Percentiles rank a stretch among this genome's conserved stretches.
Conservation (phyloP, 495 filamentous ascomycete genomes). For the Xylaria intraflava region DNA sequence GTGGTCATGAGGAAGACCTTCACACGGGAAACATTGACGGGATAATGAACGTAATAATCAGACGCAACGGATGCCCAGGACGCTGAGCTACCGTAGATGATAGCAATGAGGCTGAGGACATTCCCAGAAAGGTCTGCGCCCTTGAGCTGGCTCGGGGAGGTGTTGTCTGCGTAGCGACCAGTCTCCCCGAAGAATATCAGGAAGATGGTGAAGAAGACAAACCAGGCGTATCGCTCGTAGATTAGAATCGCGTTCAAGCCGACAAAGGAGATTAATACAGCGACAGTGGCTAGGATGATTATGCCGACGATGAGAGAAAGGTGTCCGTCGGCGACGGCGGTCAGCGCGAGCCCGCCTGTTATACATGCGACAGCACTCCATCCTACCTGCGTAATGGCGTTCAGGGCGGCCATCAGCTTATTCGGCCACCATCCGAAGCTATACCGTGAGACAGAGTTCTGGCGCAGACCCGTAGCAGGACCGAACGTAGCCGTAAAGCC, state of each 20-base stretch:
- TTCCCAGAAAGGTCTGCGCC: constrained; percentile 38
- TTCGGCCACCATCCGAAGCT: constrained; percentile 51
- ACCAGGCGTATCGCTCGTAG: constrained; percentile 40
- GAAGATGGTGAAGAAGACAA: constrained; percentile 51
- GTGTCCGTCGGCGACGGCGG: constrained; percentile 42
- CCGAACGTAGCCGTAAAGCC: constrained; percentile 48
- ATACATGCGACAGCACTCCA: constrained; percentile 43
- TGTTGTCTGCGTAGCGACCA: constrained; percentile 41
- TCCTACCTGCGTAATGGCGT: constrained; percentile 44
- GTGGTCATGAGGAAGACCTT: constrained; percentile 49
- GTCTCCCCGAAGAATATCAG: constrained; percentile 51
- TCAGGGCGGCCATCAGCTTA: constrained; percentile 45
- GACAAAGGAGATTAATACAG: constrained; percentile 39
- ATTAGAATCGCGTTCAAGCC: constrained; percentile 40
- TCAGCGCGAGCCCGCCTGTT: constrained; percentile 44
- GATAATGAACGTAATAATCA: constrained; percentile 60
- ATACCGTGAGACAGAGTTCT: constrained; percentile 49
- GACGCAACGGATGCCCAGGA: constrained; percentile 55
- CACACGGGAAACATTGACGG: constrained; percentile 40
- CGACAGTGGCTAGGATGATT: constrained; percentile 38
- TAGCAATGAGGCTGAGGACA: constrained; percentile 46
- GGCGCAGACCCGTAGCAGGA: constrained; percentile 45
- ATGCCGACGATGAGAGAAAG: constrained; percentile 43
- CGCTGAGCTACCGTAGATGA: constrained; percentile 53
- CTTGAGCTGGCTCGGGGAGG: constrained; percentile 29